Evolutionary conservation across 2,329 filamentous ascomycete genomes (phyloP).

Genomic region (Epichloe glyceriae): DNA sequence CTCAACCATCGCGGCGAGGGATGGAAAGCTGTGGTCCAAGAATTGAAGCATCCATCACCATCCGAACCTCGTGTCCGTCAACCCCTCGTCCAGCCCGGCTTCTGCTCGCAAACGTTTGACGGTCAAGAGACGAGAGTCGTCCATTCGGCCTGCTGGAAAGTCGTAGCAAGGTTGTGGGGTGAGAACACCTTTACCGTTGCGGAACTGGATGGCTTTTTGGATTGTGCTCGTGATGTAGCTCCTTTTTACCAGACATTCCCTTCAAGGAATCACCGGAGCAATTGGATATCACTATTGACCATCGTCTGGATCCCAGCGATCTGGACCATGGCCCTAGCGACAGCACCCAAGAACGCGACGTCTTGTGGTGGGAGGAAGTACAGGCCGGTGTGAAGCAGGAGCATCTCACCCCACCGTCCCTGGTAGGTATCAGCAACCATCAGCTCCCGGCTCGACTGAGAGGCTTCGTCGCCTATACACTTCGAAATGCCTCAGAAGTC

Average conservation of each 20-base stretch:
- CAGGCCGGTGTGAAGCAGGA: slow-evolving; percentile 2
- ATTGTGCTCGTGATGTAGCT: slow-evolving; percentile 3
- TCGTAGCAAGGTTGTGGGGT: slow-evolving; percentile 5
- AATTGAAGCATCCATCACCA: slow-evolving; percentile 2
- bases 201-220: slow-evolving; percentile 7
- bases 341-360: neutral
- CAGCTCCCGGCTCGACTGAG: slow-evolving; percentile 1
- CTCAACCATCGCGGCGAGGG: slow-evolving; percentile 1
- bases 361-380: slow-evolving; percentile 1
- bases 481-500: neutral
- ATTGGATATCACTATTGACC: slow-evolving; percentile 6
- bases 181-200: slow-evolving; percentile 1
- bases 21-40: slow-evolving; percentile 6
- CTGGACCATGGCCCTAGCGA: neutral
- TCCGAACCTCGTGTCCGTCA: neutral
- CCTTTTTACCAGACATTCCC: slow-evolving; percentile 5
- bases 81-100: slow-evolving; percentile 2
- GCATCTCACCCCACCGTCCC: slow-evolving; percentile 2
- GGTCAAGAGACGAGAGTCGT: slow-evolving; percentile 3
- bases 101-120: neutral
- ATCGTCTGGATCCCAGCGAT: slow-evolving; percentile 3
- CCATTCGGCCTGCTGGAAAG: slow-evolving; percentile 6
- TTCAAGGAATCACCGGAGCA: slow-evolving; percentile 6
- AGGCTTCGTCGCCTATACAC: slow-evolving; percentile 1
- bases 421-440: slow-evolving; percentile 1